Percentiles rank a stretch among this genome's conserved stretches.
Evolutionary conservation across 2,329 filamentous ascomycete species (phyloP).

Genomic region (Fusarium transvaalense): DNA sequence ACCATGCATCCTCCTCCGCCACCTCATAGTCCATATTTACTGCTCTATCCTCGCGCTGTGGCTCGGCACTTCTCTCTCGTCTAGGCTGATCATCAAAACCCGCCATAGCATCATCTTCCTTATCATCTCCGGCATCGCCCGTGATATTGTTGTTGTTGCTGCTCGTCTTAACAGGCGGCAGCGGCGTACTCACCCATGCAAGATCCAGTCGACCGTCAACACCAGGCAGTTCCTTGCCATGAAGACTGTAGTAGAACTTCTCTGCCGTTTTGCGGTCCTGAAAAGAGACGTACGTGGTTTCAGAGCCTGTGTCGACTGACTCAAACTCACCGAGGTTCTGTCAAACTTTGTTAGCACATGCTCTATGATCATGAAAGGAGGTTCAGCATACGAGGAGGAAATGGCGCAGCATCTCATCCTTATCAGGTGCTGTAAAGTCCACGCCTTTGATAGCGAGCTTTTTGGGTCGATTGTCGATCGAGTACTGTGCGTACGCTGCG

Average conservation of each 20-base stretch:
- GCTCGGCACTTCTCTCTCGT: constrained; percentile 27
- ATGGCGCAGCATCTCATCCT: constrained; percentile 77
- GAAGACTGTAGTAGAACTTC: constrained; percentile 71
- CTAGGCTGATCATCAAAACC: constrained; percentile 40
- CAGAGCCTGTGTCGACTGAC: constrained; percentile 64
- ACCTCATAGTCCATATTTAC: constrained; percentile 67
- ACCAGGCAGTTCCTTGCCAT: constrained; percentile 70
- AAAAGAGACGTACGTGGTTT: constrained; percentile 69
- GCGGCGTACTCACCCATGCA: constrained; percentile 66
- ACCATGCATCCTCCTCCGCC: constrained; percentile 64
- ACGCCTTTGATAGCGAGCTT: constrained; percentile 73
- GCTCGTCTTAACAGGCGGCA: constrained; percentile 42
- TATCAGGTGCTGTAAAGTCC: constrained; percentile 70
- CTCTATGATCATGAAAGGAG: not conserved
- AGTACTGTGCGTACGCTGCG: constrained; percentile 71
- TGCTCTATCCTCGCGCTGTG: constrained; percentile 49
- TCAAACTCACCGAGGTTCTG: constrained; percentile 74
- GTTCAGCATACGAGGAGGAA: constrained; percentile 72
- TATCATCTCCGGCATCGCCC: constrained; percentile 38
- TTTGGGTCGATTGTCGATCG: constrained; percentile 81
- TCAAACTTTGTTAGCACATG: constrained; percentile 7
- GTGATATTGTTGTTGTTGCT: constrained; percentile 21
- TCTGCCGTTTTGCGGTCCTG: constrained; percentile 79
- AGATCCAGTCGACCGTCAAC: constrained; percentile 73
- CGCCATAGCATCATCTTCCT: constrained; percentile 47